Evolutionary conservation across 345 rosid species (phyloP), one percentile per base, ranked within the genome.

Genomic region (Adansonia digitata): DNA sequence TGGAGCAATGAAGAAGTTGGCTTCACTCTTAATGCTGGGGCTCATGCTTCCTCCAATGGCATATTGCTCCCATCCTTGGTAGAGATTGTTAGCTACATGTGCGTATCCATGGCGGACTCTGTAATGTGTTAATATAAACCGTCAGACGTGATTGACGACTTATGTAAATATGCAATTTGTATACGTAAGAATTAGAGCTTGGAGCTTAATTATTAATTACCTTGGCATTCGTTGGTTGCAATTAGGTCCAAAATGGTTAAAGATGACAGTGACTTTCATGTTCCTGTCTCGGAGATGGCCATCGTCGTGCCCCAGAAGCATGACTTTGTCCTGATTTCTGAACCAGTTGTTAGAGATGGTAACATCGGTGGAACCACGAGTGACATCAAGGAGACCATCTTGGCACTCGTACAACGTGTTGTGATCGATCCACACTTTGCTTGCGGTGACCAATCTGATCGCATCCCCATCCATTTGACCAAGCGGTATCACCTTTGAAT

Each of bases 141-240:
- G 14, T 42, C 5, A 24, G 56, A 6, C n/a, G n/a, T 43, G 1
- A 3, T 5, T 17, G 12, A n/a, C n/a, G n/a, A n/a, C n/a, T n/a
- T n/a, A n/a, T n/a, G n/a, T n/a, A n/a, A n/a, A n/a, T n/a, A n/a
- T n/a, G n/a, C n/a, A n/a, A n/a, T n/a, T n/a, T n/a, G n/a, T n/a
- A n/a, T n/a, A n/a, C n/a, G n/a, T n/a, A n/a, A n/a, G n/a, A n/a
- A n/a, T n/a, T n/a, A n/a, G n/a, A n/a, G n/a, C n/a, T n/a, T 14
- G 39, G 24, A 14, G 22, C 24, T 4, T 0, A 43, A 43, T 7
- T 13, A 5, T 68, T 3, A 61, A n/a, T 63, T 53, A 85, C 92
- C 92, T 85, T 6, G 97, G 98, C 97, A 92, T 94, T 22, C 94
- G 81, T 63, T 89, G 91, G 83, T 94, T 91, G 81, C 97, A 92